Conservation (phyloP, 2,329 filamentous ascomycete genomes). For the Claviceps arundinis region DNA sequence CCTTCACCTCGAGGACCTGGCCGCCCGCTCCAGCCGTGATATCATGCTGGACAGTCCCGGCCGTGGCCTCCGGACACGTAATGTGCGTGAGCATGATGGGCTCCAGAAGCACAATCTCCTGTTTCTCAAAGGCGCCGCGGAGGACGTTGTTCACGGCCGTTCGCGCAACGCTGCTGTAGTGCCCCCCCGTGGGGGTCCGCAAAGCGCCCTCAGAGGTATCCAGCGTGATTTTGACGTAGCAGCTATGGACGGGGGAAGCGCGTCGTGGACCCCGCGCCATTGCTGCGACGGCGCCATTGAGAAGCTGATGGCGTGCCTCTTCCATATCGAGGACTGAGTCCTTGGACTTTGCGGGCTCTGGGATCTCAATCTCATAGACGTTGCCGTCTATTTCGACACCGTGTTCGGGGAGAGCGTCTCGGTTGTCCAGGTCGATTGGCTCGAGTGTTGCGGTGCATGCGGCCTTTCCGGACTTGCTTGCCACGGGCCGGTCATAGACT, state of each 20-base stretch:
- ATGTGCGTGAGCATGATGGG: constrained; percentile 89
- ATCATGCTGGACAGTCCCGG: constrained; percentile 74
- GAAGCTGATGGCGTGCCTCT: constrained; percentile 44
- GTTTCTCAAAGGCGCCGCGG: constrained; percentile 40
- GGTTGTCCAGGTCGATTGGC: constrained; percentile 36
- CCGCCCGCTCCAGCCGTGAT: constrained; percentile 60
- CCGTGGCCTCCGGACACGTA: constrained; percentile 65
- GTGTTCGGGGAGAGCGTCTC: constrained; percentile 25
- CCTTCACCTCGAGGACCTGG: constrained; percentile 59
- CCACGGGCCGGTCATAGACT: constrained; percentile 66
- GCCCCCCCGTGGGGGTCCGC: constrained; percentile 48
- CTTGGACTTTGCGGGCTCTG: constrained; percentile 33
- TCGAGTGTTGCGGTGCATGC: constrained; percentile 57
- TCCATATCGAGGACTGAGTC: constrained; percentile 36
- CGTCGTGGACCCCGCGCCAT: constrained; percentile 74
- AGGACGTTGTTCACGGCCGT: constrained; percentile 57
- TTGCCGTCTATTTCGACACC: constrained; percentile 56
- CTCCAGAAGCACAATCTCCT: constrained; percentile 61
- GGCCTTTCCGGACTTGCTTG: constrained; percentile 66
- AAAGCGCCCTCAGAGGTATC: constrained; percentile 43
- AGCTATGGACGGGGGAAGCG: constrained; percentile 66
- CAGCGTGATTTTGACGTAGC: constrained; percentile 56
- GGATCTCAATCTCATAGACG: constrained; percentile 42
- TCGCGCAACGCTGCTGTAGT: constrained; percentile 51
- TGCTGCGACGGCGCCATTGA: constrained; percentile 72